Conservation (phyloP, 495 filamentous ascomycete genomes). For the Elasticomyces elasticus region DNA sequence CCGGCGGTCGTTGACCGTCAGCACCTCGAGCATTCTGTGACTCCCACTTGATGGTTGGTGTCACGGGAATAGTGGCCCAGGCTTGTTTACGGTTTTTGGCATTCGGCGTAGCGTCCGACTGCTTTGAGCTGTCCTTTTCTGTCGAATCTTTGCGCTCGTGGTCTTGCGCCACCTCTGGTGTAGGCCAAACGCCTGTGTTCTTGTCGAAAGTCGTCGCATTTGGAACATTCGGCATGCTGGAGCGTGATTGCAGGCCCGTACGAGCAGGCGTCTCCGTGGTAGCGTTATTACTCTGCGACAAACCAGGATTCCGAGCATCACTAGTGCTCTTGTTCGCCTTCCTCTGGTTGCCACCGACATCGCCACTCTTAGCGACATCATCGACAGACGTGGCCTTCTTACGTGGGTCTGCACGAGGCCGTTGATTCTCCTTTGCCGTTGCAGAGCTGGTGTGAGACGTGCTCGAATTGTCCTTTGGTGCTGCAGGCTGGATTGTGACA, state of each 20-base stretch:
- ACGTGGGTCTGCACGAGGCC: conserved; percentile 20
- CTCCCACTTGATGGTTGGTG: conserved; percentile 53
- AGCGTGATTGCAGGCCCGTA: not conserved
- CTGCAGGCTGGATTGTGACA: conserved; percentile 26
- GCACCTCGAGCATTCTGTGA: conserved; percentile 18
- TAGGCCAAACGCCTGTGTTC: conserved; percentile 78
- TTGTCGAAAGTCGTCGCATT: conserved; percentile 54
- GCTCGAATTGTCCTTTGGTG: not conserved
- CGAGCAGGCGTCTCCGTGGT: not conserved
- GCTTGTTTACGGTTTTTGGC: conserved; percentile 29
- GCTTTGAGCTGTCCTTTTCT: conserved; percentile 48
- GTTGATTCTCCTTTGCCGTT: conserved; percentile 17
- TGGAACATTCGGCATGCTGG: conserved; percentile 16
- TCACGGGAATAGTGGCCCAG: conserved; percentile 51
- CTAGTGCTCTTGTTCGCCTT: not conserved
- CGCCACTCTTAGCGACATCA: conserved; percentile 10
- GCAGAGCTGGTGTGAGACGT: not conserved
- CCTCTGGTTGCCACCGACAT: not conserved
- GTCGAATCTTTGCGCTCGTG: conserved; percentile 54
- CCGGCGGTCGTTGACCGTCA: conserved; percentile 2
- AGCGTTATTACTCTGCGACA: not conserved
- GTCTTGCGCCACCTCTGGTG: conserved; percentile 67
- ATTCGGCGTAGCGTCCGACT: conserved; percentile 37
- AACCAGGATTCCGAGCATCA: not conserved
- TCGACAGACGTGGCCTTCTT: conserved; percentile 26